Evolutionary conservation across 305 asterid genomes (phyloP).

Genomic region (Solanum aculeatissimum): DNA sequence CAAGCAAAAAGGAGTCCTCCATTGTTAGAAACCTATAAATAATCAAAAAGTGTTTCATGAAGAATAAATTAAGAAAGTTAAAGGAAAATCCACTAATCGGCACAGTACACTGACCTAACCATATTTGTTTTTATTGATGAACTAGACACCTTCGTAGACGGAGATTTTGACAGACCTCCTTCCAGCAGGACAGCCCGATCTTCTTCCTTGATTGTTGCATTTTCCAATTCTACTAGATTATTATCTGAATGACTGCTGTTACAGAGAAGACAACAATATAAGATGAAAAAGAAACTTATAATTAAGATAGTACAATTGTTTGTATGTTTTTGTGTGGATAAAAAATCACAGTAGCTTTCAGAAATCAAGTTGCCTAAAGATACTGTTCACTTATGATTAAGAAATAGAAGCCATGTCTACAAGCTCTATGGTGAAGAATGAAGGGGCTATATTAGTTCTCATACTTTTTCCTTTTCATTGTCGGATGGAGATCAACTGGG

Average conservation of each 20-base stretch:
- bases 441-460: background rate
- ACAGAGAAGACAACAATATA: conserved; percentile 8
- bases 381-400: background rate
- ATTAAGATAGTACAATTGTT: background rate
- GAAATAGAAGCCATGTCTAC: background rate
- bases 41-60: conserved; percentile 2
- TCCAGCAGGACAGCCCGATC: conserved; percentile 70
- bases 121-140: conserved; percentile 52
- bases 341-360: background rate
- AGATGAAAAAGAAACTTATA: background rate
- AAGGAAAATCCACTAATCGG: background rate
- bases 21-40: conserved; percentile 59
- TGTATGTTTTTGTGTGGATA: background rate
- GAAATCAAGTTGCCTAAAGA: background rate
- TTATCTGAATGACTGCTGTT: conserved; percentile 75
- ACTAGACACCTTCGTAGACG: conserved; percentile 37
- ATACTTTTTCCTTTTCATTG: background rate
- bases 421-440: background rate
- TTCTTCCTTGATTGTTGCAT: conserved; percentile 55
- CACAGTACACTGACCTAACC: conserved; percentile 39
- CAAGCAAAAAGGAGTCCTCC: conserved; percentile 89
- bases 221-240: conserved; percentile 55
- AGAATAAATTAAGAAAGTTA: background rate
- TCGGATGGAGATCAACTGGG: background rate
- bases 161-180: conserved; percentile 67